Evolutionary conservation across 306 rosid genomes (phyloP).

Genomic region (Arachis hypogaea): DNA sequence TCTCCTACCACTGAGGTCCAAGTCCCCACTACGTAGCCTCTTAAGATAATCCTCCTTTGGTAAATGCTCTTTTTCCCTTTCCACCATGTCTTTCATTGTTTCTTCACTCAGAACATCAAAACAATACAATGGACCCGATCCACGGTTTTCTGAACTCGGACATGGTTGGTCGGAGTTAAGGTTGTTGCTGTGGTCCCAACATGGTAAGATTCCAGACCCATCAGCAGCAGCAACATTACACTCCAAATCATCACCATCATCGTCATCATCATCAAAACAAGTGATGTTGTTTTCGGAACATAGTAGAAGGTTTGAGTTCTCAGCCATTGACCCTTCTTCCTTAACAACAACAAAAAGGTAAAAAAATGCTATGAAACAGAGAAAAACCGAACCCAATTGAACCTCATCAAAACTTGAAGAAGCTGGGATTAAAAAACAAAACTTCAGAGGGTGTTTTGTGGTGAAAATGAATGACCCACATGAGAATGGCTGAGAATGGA

Average conservation of each 20-base stretch:
- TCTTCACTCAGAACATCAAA: conserved; percentile 60
- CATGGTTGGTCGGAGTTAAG: conserved; percentile 26
- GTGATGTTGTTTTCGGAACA: conserved; percentile 59
- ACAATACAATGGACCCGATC: conserved; percentile 53
- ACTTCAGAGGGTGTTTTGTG: conserved; percentile 29
- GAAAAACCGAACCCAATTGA: conserved; percentile 35
- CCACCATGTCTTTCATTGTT: conserved; percentile 57
- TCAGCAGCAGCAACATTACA: conserved; percentile 36
- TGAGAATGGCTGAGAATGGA: conserved; percentile 23
- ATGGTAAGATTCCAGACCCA: conserved; percentile 50
- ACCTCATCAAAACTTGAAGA: conserved; percentile 47
- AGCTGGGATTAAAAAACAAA: conserved; percentile 44
- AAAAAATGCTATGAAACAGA: conserved; percentile 10
- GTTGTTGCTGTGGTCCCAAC: conserved; percentile 44
- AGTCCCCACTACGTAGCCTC: conserved; percentile 75
- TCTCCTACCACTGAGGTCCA: conserved; percentile 68
- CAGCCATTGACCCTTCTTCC: conserved; percentile 63
- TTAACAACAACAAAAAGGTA: neutral
- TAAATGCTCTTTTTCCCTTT: conserved; percentile 71
- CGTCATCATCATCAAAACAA: conserved; percentile 44
- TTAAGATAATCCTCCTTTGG: conserved; percentile 73
- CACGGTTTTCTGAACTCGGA: conserved; percentile 38
- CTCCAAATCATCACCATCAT: conserved; percentile 49
- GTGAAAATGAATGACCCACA: conserved; percentile 39
- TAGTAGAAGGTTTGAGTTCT: conserved; percentile 56